Conservation (phyloP, 2,329 filamentous ascomycete species). For the Raffaelea arxii region DNA sequence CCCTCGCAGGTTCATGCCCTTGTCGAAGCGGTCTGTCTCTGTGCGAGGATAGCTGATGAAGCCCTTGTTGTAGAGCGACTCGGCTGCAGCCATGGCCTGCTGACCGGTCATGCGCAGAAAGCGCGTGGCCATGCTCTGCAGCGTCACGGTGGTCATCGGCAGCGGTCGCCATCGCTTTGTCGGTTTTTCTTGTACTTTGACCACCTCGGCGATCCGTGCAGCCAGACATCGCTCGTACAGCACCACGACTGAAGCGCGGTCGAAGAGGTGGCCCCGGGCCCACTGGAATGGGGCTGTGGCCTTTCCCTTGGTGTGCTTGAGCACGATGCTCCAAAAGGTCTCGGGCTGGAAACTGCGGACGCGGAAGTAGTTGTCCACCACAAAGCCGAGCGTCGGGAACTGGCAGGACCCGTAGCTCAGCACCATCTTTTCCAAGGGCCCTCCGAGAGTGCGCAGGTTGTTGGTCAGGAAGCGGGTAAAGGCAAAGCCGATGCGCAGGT, state of each 20-base stretch:
- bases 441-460: slow-evolving; percentile 63
- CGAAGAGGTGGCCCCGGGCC: slow-evolving; percentile 76
- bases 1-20: slow-evolving; percentile 71
- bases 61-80: slow-evolving; percentile 81
- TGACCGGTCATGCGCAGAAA: slow-evolving; percentile 88
- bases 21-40: slow-evolving; percentile 92
- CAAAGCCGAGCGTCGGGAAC: slow-evolving; percentile 92
- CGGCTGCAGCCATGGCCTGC: slow-evolving; percentile 79
- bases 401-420: slow-evolving; percentile 92
- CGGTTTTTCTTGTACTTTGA: slow-evolving; percentile 79
- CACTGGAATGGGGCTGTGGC: slow-evolving; percentile 79
- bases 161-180: slow-evolving; percentile 91
- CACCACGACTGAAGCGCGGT: slow-evolving; percentile 69
- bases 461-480: slow-evolving; percentile 85
- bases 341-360: slow-evolving; percentile 93
- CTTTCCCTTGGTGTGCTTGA: slow-evolving; percentile 66
- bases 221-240: slow-evolving; percentile 77
- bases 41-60: slow-evolving; percentile 98
- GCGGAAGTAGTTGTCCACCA: slow-evolving; percentile 90
- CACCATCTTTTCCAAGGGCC: slow-evolving; percentile 51
- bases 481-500: slow-evolving; percentile 82
- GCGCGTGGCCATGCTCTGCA: slow-evolving; percentile 89
- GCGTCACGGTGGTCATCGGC: slow-evolving; percentile 87
- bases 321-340: slow-evolving; percentile 83
- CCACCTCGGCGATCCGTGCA: slow-evolving; percentile 69